Conservation (phyloP, 2,329 filamentous ascomycete species). For the Furcasterigmium furcatum region DNA sequence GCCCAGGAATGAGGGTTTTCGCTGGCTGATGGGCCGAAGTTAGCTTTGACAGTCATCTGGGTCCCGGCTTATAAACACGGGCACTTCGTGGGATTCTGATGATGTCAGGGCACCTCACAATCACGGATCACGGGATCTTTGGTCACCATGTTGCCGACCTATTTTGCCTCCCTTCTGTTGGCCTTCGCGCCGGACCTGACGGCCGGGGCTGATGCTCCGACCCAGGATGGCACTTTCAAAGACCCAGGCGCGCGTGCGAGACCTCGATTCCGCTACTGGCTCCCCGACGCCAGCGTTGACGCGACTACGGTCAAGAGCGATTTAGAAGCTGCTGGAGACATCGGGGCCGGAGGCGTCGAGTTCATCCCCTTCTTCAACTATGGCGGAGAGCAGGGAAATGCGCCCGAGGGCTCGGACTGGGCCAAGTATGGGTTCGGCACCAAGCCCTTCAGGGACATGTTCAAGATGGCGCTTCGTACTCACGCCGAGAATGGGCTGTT, state of each 20-base stretch:
- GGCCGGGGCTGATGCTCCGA: too few relatives aligned
- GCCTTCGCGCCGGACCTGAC: too few relatives aligned
- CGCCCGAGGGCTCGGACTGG: slow-evolving; percentile 20
- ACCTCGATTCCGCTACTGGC: slow-evolving; percentile 20
- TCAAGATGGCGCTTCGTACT: background rate
- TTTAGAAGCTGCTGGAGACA: slow-evolving; percentile 10
- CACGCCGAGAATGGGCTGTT: slow-evolving; percentile 25
- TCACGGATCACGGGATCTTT: too few relatives aligned
- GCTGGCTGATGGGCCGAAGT: too few relatives aligned
- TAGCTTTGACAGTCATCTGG: too few relatives aligned
- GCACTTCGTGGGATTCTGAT: too few relatives aligned
- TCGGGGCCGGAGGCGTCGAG: slow-evolving; percentile 19
- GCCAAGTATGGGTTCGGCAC: slow-evolving; percentile 36
- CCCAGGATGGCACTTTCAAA: background rate
- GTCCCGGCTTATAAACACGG: too few relatives aligned
- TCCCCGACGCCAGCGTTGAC: slow-evolving; percentile 20
- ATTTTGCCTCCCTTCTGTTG: too few relatives aligned
- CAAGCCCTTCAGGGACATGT: slow-evolving; percentile 17
- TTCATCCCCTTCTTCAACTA: slow-evolving; percentile 22
- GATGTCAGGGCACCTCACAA: too few relatives aligned
- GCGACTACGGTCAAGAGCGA: slow-evolving; percentile 11
- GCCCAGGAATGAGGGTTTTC: too few relatives aligned
- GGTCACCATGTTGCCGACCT: too few relatives aligned
- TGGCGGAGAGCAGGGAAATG: slow-evolving; percentile 10
- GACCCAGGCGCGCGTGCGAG: slow-evolving; percentile 3